These are phyloP conservation scores for Flaveria trinervia DNA, from an alignment of 129 eudicot genomes.

Conservation along the genomic window DNA sequence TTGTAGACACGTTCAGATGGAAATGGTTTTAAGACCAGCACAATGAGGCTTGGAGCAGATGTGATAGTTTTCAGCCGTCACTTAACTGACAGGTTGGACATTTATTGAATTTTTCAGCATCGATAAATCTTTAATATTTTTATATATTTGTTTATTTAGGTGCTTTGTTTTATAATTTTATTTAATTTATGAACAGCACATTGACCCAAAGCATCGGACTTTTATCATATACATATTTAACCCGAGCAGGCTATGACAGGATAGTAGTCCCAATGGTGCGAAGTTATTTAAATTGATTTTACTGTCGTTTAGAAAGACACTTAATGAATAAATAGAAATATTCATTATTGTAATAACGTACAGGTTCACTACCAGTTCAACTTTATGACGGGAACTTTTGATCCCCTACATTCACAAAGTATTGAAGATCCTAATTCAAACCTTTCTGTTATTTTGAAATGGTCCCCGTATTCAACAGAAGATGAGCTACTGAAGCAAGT, in stretches of 20 bases:
- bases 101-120: neutral
- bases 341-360: neutral
- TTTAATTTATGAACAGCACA: constrained; percentile 34
- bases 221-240: constrained; percentile 68
- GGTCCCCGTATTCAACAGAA: constrained; percentile 68
- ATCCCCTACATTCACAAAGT: constrained; percentile 36
- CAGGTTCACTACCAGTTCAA: constrained; percentile 64
- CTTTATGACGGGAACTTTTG: constrained; percentile 35
- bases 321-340: neutral
- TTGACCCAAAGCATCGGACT: constrained; percentile 74
- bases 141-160: neutral
- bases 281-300: neutral
- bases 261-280: constrained; percentile 80
- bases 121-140: constrained; percentile 6
- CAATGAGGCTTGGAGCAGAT: constrained; percentile 84
- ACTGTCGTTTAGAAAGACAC: neutral
- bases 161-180: neutral
- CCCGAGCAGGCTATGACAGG: constrained; percentile 61
- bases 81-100: constrained; percentile 38
- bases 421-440: constrained; percentile 40
- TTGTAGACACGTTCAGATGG: constrained; percentile 69
- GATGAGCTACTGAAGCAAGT: constrained; percentile 57
- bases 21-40: constrained; percentile 74
- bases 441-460: constrained; percentile 50
- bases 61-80: constrained; percentile 65